These are phyloP conservation scores for Funneliformis mosseae DNA, from an alignment of 192 early-diverging fungal species.

Conservation along the genomic window DNA sequence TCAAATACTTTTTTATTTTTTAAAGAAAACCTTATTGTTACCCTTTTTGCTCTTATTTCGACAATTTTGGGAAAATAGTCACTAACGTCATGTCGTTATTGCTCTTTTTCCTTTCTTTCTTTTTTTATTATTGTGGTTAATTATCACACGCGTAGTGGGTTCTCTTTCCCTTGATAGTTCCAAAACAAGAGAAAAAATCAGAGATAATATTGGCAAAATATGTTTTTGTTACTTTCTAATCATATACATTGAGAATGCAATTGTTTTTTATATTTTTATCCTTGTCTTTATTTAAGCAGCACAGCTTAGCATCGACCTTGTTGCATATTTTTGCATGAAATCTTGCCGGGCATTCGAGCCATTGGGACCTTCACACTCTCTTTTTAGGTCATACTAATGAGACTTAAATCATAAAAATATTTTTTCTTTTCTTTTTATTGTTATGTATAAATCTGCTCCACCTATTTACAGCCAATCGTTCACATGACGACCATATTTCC, in stretches of 20 bases:
- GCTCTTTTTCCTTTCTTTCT: slow-evolving; percentile 29
- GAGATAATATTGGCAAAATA: slow-evolving; percentile 4
- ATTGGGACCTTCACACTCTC: slow-evolving; percentile 24
- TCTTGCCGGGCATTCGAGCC: slow-evolving; percentile 19
- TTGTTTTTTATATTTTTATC: not conserved
- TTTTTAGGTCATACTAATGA: slow-evolving; percentile 38
- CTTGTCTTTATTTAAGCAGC: slow-evolving; percentile 33
- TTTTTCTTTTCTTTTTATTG: slow-evolving; percentile 23
- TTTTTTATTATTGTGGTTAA: slow-evolving; percentile 33
- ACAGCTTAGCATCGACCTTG: slow-evolving; percentile 32
- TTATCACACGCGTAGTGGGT: slow-evolving; percentile 47
- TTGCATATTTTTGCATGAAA: slow-evolving; percentile 30
- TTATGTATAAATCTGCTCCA: not conserved
- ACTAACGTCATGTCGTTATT: slow-evolving; percentile 26
- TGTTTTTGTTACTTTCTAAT: slow-evolving; percentile 10
- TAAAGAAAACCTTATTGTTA: not conserved
- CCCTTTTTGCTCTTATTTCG: slow-evolving; percentile 18
- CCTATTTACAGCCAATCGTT: slow-evolving; percentile 9
- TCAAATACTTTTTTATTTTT: not conserved
- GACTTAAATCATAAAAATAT: slow-evolving; percentile 24
- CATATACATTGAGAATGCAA: slow-evolving; percentile 8
- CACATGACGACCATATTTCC: slow-evolving; percentile 4
- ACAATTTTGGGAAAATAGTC: slow-evolving; percentile 23
- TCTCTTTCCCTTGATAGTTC: slow-evolving; percentile 31
- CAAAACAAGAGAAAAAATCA: slow-evolving; percentile 30